These are phyloP conservation scores for Leccinum longicurvipes DNA, from an alignment of 768 basidiomycete species.

Conservation along the genomic window DNA sequence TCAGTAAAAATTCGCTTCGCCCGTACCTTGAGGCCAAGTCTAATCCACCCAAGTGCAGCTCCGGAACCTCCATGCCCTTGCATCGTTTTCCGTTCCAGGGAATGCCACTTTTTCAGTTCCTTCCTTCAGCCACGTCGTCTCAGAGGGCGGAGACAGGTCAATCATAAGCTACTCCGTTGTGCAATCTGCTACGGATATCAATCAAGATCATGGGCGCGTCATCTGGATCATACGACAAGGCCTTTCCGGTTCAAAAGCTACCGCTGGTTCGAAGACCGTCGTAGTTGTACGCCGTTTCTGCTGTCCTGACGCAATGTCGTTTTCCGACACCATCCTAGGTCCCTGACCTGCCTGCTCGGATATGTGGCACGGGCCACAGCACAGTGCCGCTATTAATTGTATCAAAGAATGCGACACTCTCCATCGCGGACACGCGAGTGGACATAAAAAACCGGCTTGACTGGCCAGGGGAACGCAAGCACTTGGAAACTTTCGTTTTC, in stretches of 20 bases:
- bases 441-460: conserved; percentile 22
- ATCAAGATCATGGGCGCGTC: conserved; percentile 43
- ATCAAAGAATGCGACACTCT: conserved; percentile 32
- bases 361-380: conserved; percentile 33
- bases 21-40: neutral
- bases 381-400: conserved; percentile 31
- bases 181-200: conserved; percentile 44
- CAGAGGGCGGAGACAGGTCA: conserved; percentile 31
- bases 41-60: conserved; percentile 39
- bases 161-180: conserved; percentile 58
- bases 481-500: conserved; percentile 33
- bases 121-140: conserved; percentile 42
- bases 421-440: conserved; percentile 29
- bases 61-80: conserved; percentile 58
- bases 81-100: conserved; percentile 70
- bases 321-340: conserved; percentile 33
- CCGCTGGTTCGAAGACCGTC: conserved; percentile 39
- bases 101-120: conserved; percentile 59
- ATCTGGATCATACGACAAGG: conserved; percentile 64
- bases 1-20: conserved; percentile 33
- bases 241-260: conserved; percentile 33
- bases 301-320: conserved; percentile 5
- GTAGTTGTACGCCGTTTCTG: conserved; percentile 40
- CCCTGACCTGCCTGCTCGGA: conserved; percentile 38
- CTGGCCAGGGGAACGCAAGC: conserved; percentile 25